These are phyloP conservation scores for Chlorella sorokiniana DNA, from an alignment of 139 green algal species.

Conservation along the genomic window DNA sequence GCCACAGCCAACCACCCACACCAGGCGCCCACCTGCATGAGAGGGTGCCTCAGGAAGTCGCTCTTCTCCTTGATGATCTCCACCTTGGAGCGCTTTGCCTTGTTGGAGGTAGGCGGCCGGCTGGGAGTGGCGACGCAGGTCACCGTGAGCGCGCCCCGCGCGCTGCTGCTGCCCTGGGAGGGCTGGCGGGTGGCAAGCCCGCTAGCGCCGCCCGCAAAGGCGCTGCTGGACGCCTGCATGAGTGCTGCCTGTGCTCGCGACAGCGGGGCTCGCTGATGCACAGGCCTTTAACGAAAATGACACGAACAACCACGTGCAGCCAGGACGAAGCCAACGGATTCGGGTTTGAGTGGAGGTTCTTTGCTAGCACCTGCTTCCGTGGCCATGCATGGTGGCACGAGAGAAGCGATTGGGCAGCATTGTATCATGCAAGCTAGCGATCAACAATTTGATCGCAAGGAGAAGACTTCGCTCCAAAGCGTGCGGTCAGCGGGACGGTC, in stretches of 20 bases:
- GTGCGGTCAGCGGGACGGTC: too few relatives aligned
- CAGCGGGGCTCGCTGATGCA: too few relatives aligned
- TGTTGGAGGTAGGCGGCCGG: slow-evolving; percentile 70
- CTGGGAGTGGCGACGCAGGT: slow-evolving; percentile 67
- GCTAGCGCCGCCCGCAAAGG: not conserved
- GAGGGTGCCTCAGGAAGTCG: slow-evolving; percentile 95
- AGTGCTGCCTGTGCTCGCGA: not conserved
- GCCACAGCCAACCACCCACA: not conserved
- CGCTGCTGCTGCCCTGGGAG: not conserved
- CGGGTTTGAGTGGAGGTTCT: too few relatives aligned
- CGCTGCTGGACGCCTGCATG: not conserved
- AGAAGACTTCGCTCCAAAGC: too few relatives aligned
- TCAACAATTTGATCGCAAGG: too few relatives aligned
- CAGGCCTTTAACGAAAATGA: too few relatives aligned
- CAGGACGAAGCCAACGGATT: too few relatives aligned
- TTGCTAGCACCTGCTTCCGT: too few relatives aligned
- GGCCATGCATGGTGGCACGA: too few relatives aligned
- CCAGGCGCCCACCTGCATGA: slow-evolving; percentile 76
- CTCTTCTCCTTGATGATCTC: slow-evolving; percentile 98
- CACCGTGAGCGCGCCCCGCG: not conserved
- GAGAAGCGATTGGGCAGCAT: too few relatives aligned
- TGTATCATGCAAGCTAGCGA: too few relatives aligned
- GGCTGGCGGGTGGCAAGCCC: not conserved
- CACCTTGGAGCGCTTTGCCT: slow-evolving; percentile 83
- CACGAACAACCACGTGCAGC: not conserved